Evolutionary conservation across 768 basidiomycete species (phyloP), one percentile per base, ranked within the genome.

Genomic region (Hygrocybe coccinea): DNA sequence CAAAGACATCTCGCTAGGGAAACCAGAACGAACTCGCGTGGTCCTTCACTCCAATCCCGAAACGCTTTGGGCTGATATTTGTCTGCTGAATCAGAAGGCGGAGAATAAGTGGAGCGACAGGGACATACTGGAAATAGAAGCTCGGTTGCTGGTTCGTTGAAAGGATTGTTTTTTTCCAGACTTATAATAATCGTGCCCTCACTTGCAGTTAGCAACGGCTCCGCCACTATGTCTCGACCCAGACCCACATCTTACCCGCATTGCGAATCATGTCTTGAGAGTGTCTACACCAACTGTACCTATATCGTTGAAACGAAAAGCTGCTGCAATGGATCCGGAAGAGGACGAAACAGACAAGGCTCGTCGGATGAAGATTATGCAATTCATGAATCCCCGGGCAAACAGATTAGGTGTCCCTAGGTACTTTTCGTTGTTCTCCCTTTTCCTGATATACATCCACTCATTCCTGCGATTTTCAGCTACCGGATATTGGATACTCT

Each of bases 191-290:
- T 12, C 8, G 5, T 6, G 24, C 37, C 9, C 41, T 15, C n/a
- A 6, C 8, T 21, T 21, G 15, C 50, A 93, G 90, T 74, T 89
- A 46, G 83, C 89, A 14, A 90, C 87, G 3, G 71, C 86, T 0
- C 80, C 85, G 5, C 85, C 90, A 5, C 74, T 93, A 44, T 92
- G 89, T 65, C 78, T 93, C 25, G 83, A 89, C 59, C 90, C 91
- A 2, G 82, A 92, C 62, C 83, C 86, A 1, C 85, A 86, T 64
- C 76, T 92, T 35, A 79, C 84, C 19, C 82, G 89, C 39, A 79
- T 90, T 19, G 88, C 81, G 9, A 93, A 93, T 65, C 82, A 83
- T 60, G 78, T 89, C 5, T 71, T 87, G 41, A 76, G 87, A 53
- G 84, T 86, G 0, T 86, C 90, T 1, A 83, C 84, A 0, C 87